Evolutionary conservation across 805 yeast genomes (phyloP).

Genomic region (Lipomyces spencermartinsiae): DNA sequence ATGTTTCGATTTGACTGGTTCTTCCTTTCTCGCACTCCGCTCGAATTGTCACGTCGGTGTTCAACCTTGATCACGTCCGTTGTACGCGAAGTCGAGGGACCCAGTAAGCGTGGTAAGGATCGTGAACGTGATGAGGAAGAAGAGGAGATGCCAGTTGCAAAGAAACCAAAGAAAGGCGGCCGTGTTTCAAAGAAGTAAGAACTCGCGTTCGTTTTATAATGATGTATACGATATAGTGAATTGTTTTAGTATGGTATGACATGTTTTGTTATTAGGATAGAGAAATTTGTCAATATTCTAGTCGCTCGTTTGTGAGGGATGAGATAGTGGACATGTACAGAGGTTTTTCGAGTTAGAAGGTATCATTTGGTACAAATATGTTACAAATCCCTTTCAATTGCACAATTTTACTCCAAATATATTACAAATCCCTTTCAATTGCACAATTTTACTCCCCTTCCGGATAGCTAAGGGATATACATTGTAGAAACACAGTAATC

Average conservation of each 20-base stretch:
- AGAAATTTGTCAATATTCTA: neutral
- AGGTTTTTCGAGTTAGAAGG: neutral
- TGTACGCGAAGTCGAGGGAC: slow-evolving; percentile 67
- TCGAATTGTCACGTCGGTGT: slow-evolving; percentile 83
- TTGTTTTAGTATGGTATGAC: neutral
- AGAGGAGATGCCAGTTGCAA: slow-evolving; percentile 19
- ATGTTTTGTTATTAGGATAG: neutral
- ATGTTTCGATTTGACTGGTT: slow-evolving; percentile 88
- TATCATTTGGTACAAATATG: neutral
- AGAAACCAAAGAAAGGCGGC: slow-evolving; percentile 25
- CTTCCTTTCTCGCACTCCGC: slow-evolving; percentile 76
- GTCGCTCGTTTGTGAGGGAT: neutral
- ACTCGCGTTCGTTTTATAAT: neutral
- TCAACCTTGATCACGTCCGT: slow-evolving; percentile 76
- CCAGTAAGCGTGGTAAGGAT: slow-evolving; percentile 31
- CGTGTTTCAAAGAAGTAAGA: neutral
- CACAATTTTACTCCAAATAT: neutral
- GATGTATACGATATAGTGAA: neutral
- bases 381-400: neutral
- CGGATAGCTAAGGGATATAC: neutral
- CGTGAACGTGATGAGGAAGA: slow-evolving; percentile 34
- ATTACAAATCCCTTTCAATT: neutral
- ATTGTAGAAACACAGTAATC: neutral
- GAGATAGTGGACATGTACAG: neutral
- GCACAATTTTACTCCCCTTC: no score